phyloP scores from a whole-genome alignment of 192 early-diverging fungal genomes.

The Podila verticillata region DNA sequence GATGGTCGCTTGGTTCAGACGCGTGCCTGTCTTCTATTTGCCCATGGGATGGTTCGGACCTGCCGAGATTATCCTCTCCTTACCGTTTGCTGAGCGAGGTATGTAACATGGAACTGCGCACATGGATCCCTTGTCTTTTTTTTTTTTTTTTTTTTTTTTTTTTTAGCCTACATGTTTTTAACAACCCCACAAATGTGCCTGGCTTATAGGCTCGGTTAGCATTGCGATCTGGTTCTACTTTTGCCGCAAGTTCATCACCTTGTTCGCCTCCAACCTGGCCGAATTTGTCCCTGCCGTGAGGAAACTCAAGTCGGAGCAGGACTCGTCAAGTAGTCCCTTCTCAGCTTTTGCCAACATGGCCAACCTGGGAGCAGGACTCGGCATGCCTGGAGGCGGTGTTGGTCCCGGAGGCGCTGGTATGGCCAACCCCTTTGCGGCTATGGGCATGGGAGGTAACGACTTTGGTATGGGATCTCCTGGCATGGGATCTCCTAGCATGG shows the following conservation, averaged over 20 bases:
- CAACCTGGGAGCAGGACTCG: slow-evolving; percentile 16
- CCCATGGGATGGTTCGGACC: slow-evolving; percentile 85
- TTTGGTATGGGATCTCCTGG: slow-evolving; percentile 23
- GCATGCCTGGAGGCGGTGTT: neutral
- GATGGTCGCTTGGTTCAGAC: slow-evolving; percentile 74
- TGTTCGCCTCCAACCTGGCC: slow-evolving; percentile 46
- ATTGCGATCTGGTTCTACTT: slow-evolving; percentile 80
- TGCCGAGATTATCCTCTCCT: slow-evolving; percentile 67
- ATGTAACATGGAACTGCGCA: slow-evolving; percentile 16
- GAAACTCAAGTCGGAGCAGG: slow-evolving; percentile 23
- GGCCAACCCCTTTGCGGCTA: slow-evolving; percentile 32
- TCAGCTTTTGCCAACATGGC: slow-evolving; percentile 42
- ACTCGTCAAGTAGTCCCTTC: slow-evolving; percentile 16
- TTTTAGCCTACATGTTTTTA: too few relatives aligned
- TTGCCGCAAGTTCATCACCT: slow-evolving; percentile 69
- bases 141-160: neutral
- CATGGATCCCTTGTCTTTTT: too few relatives aligned
- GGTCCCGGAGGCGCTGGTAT: slow-evolving; percentile 17
- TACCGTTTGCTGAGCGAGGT: slow-evolving; percentile 80
- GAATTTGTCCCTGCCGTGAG: slow-evolving; percentile 38
- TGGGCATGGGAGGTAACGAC: slow-evolving; percentile 13
- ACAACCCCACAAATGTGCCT: neutral
- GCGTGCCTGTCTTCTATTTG: slow-evolving; percentile 77
- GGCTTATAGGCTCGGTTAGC: slow-evolving; percentile 72
- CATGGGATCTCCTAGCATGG: slow-evolving; percentile 26